A percentile compares a stretch with the other conserved stretches of the same genome.
These are phyloP conservation scores for Cercophora samala DNA, from an alignment of 495 filamentous ascomycete species.

Conservation along the genomic window DNA sequence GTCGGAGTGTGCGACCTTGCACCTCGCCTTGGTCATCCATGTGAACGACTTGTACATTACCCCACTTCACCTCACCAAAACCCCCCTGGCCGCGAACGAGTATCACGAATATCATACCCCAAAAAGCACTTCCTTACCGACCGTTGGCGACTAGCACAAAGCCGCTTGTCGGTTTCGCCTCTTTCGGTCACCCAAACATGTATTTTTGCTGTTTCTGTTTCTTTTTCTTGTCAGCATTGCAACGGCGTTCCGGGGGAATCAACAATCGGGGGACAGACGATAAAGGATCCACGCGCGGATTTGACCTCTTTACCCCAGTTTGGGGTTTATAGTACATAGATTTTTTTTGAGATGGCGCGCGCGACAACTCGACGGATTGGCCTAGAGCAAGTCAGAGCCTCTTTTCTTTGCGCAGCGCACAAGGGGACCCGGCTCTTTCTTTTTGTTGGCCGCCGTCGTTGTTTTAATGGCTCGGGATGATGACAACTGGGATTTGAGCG, in stretches of 20 bases:
- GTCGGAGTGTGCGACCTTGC: neutral
- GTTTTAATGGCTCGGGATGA: neutral
- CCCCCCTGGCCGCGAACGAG: slow-evolving; percentile 43
- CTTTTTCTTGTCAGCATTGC: slow-evolving; percentile 47
- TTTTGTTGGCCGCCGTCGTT: neutral
- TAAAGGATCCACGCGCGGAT: neutral
- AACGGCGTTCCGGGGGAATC: slow-evolving; percentile 43
- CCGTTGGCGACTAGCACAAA: slow-evolving; percentile 13
- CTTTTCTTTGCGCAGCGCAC: neutral
- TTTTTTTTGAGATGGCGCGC: neutral
- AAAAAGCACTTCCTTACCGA: slow-evolving; percentile 16
- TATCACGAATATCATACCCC: slow-evolving; percentile 44
- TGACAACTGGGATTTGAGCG: neutral
- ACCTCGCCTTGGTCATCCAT: neutral
- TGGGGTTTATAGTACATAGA: neutral
- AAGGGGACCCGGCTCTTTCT: neutral
- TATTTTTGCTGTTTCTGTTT: slow-evolving; percentile 27
- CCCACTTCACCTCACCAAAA: slow-evolving; percentile 32
- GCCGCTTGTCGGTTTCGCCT: slow-evolving; percentile 4
- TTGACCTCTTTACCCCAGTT: neutral
- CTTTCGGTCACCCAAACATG: slow-evolving; percentile 27
- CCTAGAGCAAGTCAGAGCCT: neutral
- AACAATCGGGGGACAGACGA: neutral
- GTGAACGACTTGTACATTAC: slow-evolving; percentile 20
- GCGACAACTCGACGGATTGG: neutral